phyloP scores from a whole-genome alignment of 2,329 filamentous ascomycete species.

The Fusarium siculi region DNA sequence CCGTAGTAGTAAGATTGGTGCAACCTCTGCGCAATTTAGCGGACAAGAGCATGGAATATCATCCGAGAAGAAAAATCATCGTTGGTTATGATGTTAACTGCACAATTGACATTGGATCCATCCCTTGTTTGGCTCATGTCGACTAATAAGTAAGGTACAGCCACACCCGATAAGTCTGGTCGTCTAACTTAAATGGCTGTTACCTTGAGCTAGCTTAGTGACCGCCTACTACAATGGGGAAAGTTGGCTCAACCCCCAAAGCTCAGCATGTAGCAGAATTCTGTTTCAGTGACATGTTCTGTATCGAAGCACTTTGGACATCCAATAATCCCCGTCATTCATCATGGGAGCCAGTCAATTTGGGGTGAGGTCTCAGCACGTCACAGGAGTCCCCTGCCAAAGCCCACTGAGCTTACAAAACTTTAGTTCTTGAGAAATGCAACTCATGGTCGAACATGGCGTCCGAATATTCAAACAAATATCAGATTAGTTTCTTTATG shows the following conservation, averaged over 20 bases:
- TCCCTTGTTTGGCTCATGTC: constrained; percentile 23
- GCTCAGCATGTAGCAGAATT: neutral
- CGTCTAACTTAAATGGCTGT: neutral
- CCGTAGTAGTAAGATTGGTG: neutral
- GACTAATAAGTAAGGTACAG: neutral
- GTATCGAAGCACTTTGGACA: neutral
- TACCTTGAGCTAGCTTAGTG: neutral
- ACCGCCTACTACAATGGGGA: neutral
- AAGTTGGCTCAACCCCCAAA: neutral
- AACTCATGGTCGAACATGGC: neutral
- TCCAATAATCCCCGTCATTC: neutral
- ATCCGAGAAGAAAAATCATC: constrained; percentile 5
- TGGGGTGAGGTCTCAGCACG: neutral
- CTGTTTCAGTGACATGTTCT: neutral
- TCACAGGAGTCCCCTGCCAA: neutral
- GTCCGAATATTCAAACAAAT: constrained; percentile 16
- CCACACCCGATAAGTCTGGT: neutral
- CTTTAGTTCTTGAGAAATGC: neutral
- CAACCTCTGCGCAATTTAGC: neutral
- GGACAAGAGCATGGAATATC: neutral
- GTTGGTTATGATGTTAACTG: neutral
- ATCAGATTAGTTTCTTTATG: constrained; percentile 17
- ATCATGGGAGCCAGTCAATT: neutral
- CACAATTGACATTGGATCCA: neutral
- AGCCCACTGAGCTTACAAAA: neutral